Evolutionary conservation across 208 protist genomes (phyloP).

Genomic region (Crithidia sp.): DNA sequence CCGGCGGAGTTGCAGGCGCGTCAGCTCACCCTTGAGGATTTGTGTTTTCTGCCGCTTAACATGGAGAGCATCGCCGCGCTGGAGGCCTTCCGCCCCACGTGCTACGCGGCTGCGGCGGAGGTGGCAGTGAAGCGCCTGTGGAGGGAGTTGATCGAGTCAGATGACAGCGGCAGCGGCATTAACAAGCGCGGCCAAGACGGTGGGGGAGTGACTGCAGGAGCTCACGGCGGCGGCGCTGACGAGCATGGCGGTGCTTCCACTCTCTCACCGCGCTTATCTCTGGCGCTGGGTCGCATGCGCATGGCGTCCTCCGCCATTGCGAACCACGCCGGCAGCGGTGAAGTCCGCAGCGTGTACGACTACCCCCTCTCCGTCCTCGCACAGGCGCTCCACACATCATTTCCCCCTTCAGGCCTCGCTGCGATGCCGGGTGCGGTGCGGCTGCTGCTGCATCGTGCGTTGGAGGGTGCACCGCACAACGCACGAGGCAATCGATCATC

Average conservation of each 20-base stretch:
- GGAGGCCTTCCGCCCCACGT: constrained; percentile 51
- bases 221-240: background rate
- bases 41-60: constrained; percentile 70
- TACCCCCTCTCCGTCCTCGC: constrained; percentile 17
- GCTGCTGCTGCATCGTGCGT: constrained; percentile 28
- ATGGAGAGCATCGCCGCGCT: constrained; percentile 57
- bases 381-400: background rate
- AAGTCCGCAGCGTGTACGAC: constrained; percentile 19
- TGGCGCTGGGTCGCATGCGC: background rate
- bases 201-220: background rate
- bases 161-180: background rate
- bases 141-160: constrained; percentile 27
- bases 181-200: background rate
- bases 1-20: constrained; percentile 33
- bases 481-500: background rate
- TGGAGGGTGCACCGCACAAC: constrained; percentile 15
- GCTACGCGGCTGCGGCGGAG: constrained; percentile 56
- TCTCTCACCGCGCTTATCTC: background rate
- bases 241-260: no score
- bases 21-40: constrained; percentile 57
- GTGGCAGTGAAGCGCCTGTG: constrained; percentile 45
- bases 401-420: background rate
- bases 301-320: background rate
- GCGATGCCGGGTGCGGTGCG: constrained; percentile 24
- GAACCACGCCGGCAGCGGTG: background rate